Percentiles rank a stretch among this genome's conserved stretches.
phyloP scores from a whole-genome alignment of 2,329 filamentous ascomycete species.

The Pestalotiopsis sp. region DNA sequence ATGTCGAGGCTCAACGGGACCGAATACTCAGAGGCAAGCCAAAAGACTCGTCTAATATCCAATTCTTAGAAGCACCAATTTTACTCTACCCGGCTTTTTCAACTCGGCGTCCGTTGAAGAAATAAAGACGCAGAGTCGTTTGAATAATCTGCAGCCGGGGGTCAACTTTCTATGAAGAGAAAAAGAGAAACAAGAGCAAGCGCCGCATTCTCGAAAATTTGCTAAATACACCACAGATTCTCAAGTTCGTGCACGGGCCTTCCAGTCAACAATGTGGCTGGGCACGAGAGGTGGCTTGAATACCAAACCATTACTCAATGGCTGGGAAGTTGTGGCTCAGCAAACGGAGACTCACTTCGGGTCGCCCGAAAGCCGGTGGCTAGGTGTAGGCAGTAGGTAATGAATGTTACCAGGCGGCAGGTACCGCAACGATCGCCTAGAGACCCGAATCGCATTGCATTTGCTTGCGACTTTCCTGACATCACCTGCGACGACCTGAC shows the following conservation, averaged over 20 bases:
- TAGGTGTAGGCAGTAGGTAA: not conserved
- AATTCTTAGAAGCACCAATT: conserved; percentile 66
- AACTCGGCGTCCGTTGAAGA: conserved; percentile 50
- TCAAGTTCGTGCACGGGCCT: not conserved
- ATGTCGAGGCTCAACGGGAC: conserved; percentile 67
- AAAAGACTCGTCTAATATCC: conserved; percentile 47
- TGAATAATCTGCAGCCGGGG: conserved; percentile 50
- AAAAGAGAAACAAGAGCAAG: conserved; percentile 13
- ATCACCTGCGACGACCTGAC: conserved; percentile 3
- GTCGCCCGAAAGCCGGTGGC: conserved; percentile 8
- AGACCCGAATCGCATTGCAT: not conserved
- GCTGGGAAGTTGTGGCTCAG: not conserved
- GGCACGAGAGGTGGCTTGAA: not conserved
- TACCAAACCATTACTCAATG: not conserved
- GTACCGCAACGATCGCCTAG: not conserved
- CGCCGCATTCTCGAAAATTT: conserved; percentile 5
- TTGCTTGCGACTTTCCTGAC: not conserved
- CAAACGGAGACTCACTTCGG: not conserved
- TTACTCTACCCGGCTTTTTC: conserved; percentile 58
- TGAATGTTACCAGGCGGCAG: not conserved
- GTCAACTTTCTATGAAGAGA: conserved; percentile 52
- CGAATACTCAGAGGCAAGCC: conserved; percentile 45
- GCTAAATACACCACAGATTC: not conserved
- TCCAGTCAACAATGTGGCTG: not conserved
- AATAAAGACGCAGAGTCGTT: conserved; percentile 46